Evolutionary conservation across 768 basidiomycete genomes (phyloP).

Genomic region (Lactarius deliciosus): DNA sequence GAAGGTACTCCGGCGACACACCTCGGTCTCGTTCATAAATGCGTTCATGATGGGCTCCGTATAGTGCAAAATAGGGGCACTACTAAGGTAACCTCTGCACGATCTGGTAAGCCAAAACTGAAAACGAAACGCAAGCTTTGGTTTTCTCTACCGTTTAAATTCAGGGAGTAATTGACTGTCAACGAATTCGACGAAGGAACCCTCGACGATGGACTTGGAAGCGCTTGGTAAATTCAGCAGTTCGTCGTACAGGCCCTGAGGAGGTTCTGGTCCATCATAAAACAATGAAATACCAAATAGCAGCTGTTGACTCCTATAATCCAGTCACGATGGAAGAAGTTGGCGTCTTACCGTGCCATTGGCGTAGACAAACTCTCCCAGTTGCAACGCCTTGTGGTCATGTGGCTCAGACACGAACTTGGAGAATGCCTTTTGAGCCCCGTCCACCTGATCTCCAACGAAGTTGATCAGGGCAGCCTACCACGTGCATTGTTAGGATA

Average conservation of each 20-base stretch:
- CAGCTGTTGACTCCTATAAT: background rate
- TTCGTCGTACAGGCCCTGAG: slow-evolving; percentile 13
- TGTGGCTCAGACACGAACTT: slow-evolving; percentile 3
- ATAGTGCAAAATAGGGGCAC: slow-evolving; percentile 4
- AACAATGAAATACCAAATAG: slow-evolving; percentile 5
- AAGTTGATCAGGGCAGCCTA: slow-evolving; percentile 15
- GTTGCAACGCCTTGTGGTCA: slow-evolving; percentile 9
- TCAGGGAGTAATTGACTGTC: background rate
- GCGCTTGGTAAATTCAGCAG: slow-evolving; percentile 4
- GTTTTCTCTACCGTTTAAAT: background rate
- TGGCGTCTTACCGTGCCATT: slow-evolving; percentile 4
- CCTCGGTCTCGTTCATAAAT: slow-evolving; percentile 16
- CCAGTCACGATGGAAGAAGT: background rate
- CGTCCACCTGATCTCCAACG: background rate
- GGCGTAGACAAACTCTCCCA: slow-evolving; percentile 1
- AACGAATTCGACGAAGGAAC: slow-evolving; percentile 6
- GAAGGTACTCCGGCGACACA: background rate
- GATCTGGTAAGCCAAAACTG: background rate
- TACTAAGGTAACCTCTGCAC: background rate
- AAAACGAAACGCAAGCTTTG: background rate
- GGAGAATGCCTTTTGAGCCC: background rate
- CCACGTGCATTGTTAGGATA: background rate
- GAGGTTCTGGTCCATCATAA: slow-evolving; percentile 17
- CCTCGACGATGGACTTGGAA: background rate
- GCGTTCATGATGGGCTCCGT: slow-evolving; percentile 10